Evolutionary conservation across 768 basidiomycete species (phyloP).

Genomic region (Pisolithus microcarpus): DNA sequence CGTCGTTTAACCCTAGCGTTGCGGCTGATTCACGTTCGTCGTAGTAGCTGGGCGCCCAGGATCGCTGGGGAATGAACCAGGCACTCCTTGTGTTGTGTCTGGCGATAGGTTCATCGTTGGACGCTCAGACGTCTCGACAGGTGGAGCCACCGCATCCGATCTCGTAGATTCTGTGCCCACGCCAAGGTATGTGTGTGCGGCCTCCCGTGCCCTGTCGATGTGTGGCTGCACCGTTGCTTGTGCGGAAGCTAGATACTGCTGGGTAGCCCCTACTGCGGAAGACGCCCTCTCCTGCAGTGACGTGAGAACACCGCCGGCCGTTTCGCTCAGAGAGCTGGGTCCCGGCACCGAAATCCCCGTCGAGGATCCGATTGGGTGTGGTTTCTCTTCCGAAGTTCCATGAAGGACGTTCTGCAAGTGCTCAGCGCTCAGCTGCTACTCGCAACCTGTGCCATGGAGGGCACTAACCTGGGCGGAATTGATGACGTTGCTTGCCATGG

Average conservation of each 20-base stretch:
- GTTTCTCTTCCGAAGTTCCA: conserved; percentile 9
- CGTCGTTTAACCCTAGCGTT: neutral
- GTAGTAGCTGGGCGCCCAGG: conserved; percentile 17
- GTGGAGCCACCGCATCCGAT: conserved; percentile 7
- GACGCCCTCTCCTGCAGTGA: conserved; percentile 26
- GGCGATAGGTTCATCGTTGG: conserved; percentile 33
- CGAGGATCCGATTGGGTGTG: conserved; percentile 8
- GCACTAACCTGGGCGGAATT: conserved; percentile 39
- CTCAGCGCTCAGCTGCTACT: neutral
- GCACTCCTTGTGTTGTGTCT: conserved; percentile 27
- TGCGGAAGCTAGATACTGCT: conserved; percentile 23
- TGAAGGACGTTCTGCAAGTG: neutral
- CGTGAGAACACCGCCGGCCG: conserved; percentile 25
- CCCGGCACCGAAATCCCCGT: conserved; percentile 25
- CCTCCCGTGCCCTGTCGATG: conserved; percentile 18
- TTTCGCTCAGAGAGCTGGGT: conserved; percentile 23
- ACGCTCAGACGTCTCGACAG: conserved; percentile 5
- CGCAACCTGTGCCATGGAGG: neutral
- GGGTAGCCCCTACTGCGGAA: conserved; percentile 24
- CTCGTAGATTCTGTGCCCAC: conserved; percentile 1
- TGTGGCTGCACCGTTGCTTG: conserved; percentile 24
- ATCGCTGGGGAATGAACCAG: conserved; percentile 14
- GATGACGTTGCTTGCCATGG: conserved; percentile 35
- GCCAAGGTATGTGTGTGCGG: conserved; percentile 14
- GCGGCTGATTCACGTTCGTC: neutral